These are phyloP conservation scores for Backusella tarrabulga DNA, from an alignment of 192 early-diverging fungal species.

Conservation along the genomic window DNA sequence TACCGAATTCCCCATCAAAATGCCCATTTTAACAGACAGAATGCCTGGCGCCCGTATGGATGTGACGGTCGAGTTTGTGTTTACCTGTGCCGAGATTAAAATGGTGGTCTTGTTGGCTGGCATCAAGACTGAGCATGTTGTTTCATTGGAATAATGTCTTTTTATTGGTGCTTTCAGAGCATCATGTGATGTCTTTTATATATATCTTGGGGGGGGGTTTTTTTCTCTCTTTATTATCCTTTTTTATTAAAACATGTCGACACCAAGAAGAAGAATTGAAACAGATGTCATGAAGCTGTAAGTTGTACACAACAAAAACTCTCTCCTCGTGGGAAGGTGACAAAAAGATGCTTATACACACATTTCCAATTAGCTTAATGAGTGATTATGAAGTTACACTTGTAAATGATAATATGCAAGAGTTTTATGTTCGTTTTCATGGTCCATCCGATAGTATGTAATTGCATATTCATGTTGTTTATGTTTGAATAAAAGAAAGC, in stretches of 20 bases:
- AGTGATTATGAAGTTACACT: slow-evolving; percentile 98
- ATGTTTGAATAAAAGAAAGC: too few species aligned
- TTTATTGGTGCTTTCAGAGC: background rate
- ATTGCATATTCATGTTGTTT: background rate
- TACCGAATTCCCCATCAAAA: slow-evolving; percentile 2
- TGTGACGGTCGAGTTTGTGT: slow-evolving; percentile 29
- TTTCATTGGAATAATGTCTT: background rate
- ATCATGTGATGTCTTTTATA: background rate
- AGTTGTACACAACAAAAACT: slow-evolving; percentile 26
- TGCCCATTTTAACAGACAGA: background rate
- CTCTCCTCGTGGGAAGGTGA: background rate
- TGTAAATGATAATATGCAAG: slow-evolving; percentile 99
- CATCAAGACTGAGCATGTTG: slow-evolving; percentile 5
- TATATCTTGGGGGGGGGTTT: too few species aligned
- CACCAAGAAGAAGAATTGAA: slow-evolving; percentile 92
- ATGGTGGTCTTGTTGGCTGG: slow-evolving; percentile 20
- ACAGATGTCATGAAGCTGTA: slow-evolving; percentile 99
- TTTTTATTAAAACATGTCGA: slow-evolving; percentile 62
- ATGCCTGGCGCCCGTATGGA: slow-evolving; percentile 29
- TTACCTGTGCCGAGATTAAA: slow-evolving; percentile 24
- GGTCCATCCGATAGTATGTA: slow-evolving; percentile 92
- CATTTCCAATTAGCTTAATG: slow-evolving; percentile 74
- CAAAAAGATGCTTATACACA: background rate
- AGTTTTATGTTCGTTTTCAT: slow-evolving; percentile 92
- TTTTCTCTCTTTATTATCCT: background rate